A percentile compares a stretch with the other conserved stretches of the same genome.
Evolutionary conservation across 441 rosid species (phyloP).

Genomic region (Cnidoscolus chayamansa): DNA sequence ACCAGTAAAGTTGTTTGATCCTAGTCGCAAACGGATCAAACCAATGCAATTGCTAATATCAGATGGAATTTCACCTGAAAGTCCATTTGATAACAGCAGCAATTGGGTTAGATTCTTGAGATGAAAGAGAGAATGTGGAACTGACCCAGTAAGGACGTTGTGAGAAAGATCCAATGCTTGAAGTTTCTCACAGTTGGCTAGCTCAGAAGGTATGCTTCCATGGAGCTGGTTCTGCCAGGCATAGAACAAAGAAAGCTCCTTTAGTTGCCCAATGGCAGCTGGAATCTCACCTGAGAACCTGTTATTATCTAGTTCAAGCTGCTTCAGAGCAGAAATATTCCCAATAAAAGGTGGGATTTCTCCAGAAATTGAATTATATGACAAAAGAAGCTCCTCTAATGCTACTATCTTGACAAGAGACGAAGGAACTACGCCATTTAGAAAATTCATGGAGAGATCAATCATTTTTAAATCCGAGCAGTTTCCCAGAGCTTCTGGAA

Average conservation of each 20-base stretch:
- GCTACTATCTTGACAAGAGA: slow-evolving; percentile 40
- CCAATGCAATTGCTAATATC: slow-evolving; percentile 54
- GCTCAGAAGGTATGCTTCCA: slow-evolving; percentile 56
- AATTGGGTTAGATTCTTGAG: slow-evolving; percentile 55
- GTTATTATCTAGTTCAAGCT: slow-evolving; percentile 67
- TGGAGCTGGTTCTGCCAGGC: slow-evolving; percentile 68
- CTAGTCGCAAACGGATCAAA: slow-evolving; percentile 57
- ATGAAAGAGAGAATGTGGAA: slow-evolving; percentile 57
- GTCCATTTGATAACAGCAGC: slow-evolving; percentile 54
- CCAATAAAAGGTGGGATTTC: slow-evolving; percentile 45
- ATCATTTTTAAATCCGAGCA: slow-evolving; percentile 45
- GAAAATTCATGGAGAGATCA: slow-evolving; percentile 61
- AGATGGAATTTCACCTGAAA: slow-evolving; percentile 57
- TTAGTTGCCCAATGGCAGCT: slow-evolving; percentile 46
- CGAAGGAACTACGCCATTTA: slow-evolving; percentile 44
- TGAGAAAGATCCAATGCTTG: slow-evolving; percentile 69
- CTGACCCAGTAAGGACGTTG: slow-evolving; percentile 53
- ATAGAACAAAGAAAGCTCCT: slow-evolving; percentile 55
- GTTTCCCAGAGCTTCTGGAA: slow-evolving; percentile 51
- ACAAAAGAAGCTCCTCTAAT: slow-evolving; percentile 60
- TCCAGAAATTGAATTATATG: slow-evolving; percentile 56
- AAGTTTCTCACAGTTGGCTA: slow-evolving; percentile 53
- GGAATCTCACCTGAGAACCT: slow-evolving; percentile 54
- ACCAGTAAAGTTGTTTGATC: slow-evolving; percentile 56
- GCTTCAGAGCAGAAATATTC: slow-evolving; percentile 47